Conservation (phyloP, 768 basidiomycete genomes). For the Termitomyces sp. region DNA sequence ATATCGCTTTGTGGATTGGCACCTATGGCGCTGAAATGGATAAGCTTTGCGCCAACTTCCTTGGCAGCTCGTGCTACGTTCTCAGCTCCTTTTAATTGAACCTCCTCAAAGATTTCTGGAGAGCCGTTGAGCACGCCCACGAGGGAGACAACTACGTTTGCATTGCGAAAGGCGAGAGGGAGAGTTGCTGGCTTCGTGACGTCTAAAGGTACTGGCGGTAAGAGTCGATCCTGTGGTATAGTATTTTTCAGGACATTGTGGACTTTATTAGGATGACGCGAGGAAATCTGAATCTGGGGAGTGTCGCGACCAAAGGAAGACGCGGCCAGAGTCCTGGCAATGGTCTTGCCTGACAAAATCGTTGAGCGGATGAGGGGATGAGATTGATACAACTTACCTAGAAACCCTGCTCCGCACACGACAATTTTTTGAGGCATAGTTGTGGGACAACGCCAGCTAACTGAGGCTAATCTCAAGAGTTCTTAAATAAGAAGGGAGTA, state of each 20-base stretch:
- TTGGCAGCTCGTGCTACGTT: constrained; percentile 58
- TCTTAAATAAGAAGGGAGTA: neutral
- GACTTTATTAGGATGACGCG: constrained; percentile 49
- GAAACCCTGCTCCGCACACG: constrained; percentile 56
- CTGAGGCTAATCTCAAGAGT: neutral
- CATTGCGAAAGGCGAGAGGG: constrained; percentile 45
- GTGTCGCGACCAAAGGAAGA: constrained; percentile 19
- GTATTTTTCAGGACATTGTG: constrained; percentile 28
- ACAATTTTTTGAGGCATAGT: constrained; percentile 34
- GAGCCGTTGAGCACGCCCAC: constrained; percentile 67
- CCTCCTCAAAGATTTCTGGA: constrained; percentile 49
- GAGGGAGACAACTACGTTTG: constrained; percentile 60
- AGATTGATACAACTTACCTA: constrained; percentile 37
- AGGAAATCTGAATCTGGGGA: constrained; percentile 54
- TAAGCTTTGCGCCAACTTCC: constrained; percentile 50
- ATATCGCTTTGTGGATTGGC: constrained; percentile 56
- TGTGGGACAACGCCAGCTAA: neutral
- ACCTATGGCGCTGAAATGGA: constrained; percentile 75
- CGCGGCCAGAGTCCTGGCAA: constrained; percentile 49
- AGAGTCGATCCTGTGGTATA: constrained; percentile 31
- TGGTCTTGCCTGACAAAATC: constrained; percentile 34
- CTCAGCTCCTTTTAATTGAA: constrained; percentile 64
- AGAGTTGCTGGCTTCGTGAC: constrained; percentile 52
- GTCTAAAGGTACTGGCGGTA: constrained; percentile 45
- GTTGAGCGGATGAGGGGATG: neutral